phyloP scores from a whole-genome alignment of 768 basidiomycete species.

The Butyriboletus loyo region DNA sequence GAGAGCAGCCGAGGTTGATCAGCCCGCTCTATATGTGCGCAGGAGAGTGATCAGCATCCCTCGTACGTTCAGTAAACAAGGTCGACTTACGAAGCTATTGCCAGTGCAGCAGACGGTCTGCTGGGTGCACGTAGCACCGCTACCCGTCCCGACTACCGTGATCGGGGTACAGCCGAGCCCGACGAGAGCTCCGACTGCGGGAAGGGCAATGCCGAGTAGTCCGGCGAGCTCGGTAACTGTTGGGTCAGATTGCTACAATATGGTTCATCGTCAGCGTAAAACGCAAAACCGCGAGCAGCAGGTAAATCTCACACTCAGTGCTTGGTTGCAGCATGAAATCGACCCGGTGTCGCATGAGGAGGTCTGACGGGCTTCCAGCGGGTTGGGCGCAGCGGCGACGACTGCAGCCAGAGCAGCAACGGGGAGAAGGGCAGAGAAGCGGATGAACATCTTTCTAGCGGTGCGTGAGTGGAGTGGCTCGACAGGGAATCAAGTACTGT shows the following conservation, averaged over 20 bases:
- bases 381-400: slow-evolving; percentile 4
- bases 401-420: slow-evolving; percentile 15
- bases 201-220: neutral
- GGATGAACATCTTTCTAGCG: slow-evolving; percentile 3
- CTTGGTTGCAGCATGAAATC: slow-evolving; percentile 4
- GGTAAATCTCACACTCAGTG: neutral
- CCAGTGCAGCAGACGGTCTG: slow-evolving; percentile 18
- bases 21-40: neutral
- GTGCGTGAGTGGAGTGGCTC: neutral
- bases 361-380: neutral
- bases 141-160: neutral
- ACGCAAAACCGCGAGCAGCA: too few relatives aligned
- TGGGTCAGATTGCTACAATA: neutral
- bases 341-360: slow-evolving; percentile 11
- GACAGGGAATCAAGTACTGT: neutral
- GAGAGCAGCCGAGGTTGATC: slow-evolving; percentile 13
- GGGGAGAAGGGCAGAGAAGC: slow-evolving; percentile 1
- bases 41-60: neutral
- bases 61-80: too few relatives aligned
- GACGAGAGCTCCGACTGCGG: neutral
- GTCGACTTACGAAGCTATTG: slow-evolving; percentile 7
- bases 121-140: slow-evolving; percentile 2
- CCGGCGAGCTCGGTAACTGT: neutral
- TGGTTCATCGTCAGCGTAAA: neutral
- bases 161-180: slow-evolving; percentile 4